phyloP scores from a whole-genome alignment of 768 basidiomycete species.

The Paxillus involutus region DNA sequence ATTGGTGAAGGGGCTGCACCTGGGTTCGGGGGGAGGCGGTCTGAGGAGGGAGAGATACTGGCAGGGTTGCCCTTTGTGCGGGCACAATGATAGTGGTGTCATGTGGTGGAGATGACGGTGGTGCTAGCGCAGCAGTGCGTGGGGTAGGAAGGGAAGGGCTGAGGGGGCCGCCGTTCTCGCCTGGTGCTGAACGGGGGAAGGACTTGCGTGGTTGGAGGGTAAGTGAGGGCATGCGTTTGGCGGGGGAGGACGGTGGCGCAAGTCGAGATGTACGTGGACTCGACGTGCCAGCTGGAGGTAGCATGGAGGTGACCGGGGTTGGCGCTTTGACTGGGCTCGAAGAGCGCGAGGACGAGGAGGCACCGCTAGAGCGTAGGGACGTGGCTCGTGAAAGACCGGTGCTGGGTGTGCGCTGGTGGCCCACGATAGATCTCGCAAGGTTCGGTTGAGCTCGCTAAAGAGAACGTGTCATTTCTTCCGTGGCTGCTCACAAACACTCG shows the following conservation, averaged over 20 bases:
- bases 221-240: slow-evolving; percentile 51
- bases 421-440: slow-evolving; percentile 33
- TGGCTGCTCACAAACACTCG: not conserved
- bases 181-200: slow-evolving; percentile 44
- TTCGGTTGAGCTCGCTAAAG: slow-evolving; percentile 27
- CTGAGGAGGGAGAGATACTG: slow-evolving; percentile 34
- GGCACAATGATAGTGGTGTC: slow-evolving; percentile 14
- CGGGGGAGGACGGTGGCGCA: slow-evolving; percentile 50
- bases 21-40: slow-evolving; percentile 33
- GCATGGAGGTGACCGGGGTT: slow-evolving; percentile 20
- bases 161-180: slow-evolving; percentile 32
- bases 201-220: slow-evolving; percentile 51
- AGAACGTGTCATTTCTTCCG: not conserved
- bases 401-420: slow-evolving; percentile 66
- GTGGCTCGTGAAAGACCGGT: slow-evolving; percentile 40
- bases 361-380: slow-evolving; percentile 41
- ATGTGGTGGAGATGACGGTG: slow-evolving; percentile 19
- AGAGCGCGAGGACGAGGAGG: slow-evolving; percentile 57
- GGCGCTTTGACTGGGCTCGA: slow-evolving; percentile 58
- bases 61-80: slow-evolving; percentile 37
- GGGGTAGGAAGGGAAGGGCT: slow-evolving; percentile 31
- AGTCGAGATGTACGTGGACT: slow-evolving; percentile 28
- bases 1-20: slow-evolving; percentile 17
- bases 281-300: slow-evolving; percentile 29
- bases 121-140: slow-evolving; percentile 16